A percentile compares a stretch with the other conserved stretches of the same genome.
phyloP scores from a whole-genome alignment of 768 basidiomycete species.

The Suillus alpinus region DNA sequence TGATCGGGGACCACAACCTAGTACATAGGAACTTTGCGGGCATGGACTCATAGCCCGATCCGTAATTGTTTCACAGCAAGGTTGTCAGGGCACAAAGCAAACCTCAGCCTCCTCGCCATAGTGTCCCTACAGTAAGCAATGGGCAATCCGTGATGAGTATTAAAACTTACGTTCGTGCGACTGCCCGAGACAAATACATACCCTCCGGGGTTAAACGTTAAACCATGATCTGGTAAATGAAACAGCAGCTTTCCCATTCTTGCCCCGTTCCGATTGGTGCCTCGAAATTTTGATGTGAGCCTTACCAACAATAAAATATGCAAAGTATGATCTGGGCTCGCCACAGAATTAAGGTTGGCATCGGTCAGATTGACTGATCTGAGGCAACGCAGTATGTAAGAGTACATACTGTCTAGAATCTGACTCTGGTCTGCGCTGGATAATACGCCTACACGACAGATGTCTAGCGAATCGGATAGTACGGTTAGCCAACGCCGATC shows the following conservation, averaged over 20 bases:
- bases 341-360: too few species aligned
- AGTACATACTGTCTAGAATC: background rate
- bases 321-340: background rate
- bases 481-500: background rate
- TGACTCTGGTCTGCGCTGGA: background rate
- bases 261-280: background rate
- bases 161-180: background rate
- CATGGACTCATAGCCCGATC: background rate
- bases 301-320: background rate
- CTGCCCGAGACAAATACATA: background rate
- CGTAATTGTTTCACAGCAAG: background rate
- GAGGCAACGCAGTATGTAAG: too few species aligned
- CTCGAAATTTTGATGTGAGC: background rate
- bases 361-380: too few species aligned
- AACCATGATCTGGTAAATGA: background rate
- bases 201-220: background rate
- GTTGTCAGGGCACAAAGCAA: background rate
- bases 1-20: background rate
- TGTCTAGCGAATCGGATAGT: background rate
- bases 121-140: background rate
- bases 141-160: background rate
- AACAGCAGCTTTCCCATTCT: background rate
- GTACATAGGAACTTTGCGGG: background rate
- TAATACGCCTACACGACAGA: background rate
- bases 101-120: background rate